Evolutionary conservation across 176 grass and related monocot species (phyloP), one percentile per base, ranked within the genome.

Genomic region (Triticum timopheevii): DNA sequence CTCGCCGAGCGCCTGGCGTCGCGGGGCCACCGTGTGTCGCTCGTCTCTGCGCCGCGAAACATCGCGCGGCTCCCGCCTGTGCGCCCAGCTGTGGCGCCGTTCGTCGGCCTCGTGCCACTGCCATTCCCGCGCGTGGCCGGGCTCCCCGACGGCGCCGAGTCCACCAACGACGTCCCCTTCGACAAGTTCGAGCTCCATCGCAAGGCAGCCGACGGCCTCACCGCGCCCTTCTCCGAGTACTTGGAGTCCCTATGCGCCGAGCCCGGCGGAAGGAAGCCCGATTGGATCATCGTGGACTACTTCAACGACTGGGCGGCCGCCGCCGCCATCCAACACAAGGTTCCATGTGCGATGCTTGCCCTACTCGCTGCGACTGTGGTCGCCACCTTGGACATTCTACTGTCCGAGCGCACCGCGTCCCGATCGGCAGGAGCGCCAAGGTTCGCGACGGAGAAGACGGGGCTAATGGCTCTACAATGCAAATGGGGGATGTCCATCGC

Each of bases 241-340:
- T 75, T 75, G 72, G 72, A 75, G 72, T 75, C 72, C 24, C 7
- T 75, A 45, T 50, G 72, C 42, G 72, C 42, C 13, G 72, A 50
- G 23, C 42, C 72, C 44, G 72, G 72, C 13, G 7, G 44, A 1
- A 75, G 28, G 24, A 75, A 50, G 72, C 72, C 72, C 13, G 42
- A 75, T 42, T 75, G 72, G 42, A 49, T 75, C 72, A 50, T 75
- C 42, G 72, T 50, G 13, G 72, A 75, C 72, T 75, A 75, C 25
- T 15, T 75, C 72, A 75, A 75, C 42, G 42, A 75, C 42, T 75
- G 72, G 72, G 72, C 72, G 11, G 13, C 72, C 24, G 72, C 72
- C 13, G 42, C 24, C 42, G 72, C 72, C 16, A 12, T 49, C 72
- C 13, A 19, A 10, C 44, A 50, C 72, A 44, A 75, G 42, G 24